Evolutionary conservation across 2,329 filamentous ascomycete species (phyloP).

Genomic region (Aspergillus fischeri): DNA sequence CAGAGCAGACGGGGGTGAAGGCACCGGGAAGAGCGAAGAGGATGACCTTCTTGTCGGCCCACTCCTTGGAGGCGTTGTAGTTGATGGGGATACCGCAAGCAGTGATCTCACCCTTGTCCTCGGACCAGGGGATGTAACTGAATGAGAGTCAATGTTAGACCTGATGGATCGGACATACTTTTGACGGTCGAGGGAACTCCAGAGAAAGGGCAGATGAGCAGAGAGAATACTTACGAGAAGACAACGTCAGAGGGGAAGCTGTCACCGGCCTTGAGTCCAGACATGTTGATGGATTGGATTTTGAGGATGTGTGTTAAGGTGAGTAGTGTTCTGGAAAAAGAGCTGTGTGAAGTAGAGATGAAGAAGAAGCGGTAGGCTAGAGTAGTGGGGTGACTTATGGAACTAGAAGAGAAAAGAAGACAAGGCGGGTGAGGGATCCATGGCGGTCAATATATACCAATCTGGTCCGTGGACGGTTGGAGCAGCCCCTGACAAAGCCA

Average conservation of each 20-base stretch:
- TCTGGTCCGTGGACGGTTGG: not conserved
- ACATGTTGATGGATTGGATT: constrained; percentile 42
- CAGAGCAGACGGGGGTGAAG: constrained; percentile 84
- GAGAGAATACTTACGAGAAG: constrained; percentile 59
- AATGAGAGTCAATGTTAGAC: constrained; percentile 9
- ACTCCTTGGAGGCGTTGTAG: constrained; percentile 77
- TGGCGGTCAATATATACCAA: constrained; percentile 18
- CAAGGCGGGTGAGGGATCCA: constrained; percentile 9
- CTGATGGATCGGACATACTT: not conserved
- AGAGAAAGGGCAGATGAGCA: constrained; percentile 2
- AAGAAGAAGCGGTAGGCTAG: constrained; percentile 10
- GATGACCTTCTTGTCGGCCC: constrained; percentile 66
- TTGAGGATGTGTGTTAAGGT: not conserved
- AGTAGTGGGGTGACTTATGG: constrained; percentile 16
- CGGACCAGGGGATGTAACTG: constrained; percentile 72
- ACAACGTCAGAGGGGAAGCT: constrained; percentile 73
- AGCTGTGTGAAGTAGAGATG: constrained; percentile 1
- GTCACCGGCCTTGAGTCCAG: constrained; percentile 75
- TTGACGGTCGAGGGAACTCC: not conserved
- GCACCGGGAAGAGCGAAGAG: constrained; percentile 68
- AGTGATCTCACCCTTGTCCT: constrained; percentile 64
- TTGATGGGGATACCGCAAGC: constrained; percentile 73
- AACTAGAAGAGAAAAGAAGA: constrained; percentile 5
- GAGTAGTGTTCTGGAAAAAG: constrained; percentile 4
- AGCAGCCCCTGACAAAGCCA: constrained; percentile 4